Percentiles rank a stretch among this genome's conserved stretches.
Conservation (phyloP, 2,329 filamentous ascomycete genomes). For the Cadophora sp. region DNA sequence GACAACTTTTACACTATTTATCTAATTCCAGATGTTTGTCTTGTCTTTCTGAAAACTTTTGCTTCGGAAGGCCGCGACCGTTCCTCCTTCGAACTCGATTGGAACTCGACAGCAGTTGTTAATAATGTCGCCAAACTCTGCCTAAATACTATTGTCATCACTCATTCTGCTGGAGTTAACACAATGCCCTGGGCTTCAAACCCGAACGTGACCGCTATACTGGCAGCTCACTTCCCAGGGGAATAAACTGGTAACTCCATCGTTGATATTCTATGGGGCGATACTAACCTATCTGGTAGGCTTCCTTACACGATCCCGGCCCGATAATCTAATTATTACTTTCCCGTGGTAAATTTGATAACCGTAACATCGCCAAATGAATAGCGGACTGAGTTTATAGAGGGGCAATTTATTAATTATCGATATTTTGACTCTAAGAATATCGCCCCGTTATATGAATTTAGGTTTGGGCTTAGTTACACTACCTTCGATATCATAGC, state of each 20-base stretch:
- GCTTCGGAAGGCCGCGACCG: too few species aligned
- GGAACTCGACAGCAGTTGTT: too few species aligned
- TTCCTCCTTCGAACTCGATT: too few species aligned
- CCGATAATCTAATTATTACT: slow-evolving; percentile 58
- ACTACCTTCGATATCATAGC: too few species aligned
- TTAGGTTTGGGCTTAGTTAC: too few species aligned
- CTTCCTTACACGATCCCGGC: slow-evolving; percentile 65
- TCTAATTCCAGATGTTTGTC: neutral
- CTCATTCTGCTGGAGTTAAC: slow-evolving; percentile 71
- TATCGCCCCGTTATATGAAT: too few species aligned
- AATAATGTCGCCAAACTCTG: slow-evolving; percentile 11
- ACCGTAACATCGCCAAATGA: slow-evolving; percentile 45
- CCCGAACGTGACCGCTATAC: slow-evolving; percentile 65
- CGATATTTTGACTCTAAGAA: slow-evolving; percentile 68
- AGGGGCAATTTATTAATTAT: slow-evolving; percentile 83
- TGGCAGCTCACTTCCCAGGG: slow-evolving; percentile 64
- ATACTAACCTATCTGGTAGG: slow-evolving; percentile 56
- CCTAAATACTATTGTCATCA: slow-evolving; percentile 68
- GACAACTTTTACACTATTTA: too few species aligned
- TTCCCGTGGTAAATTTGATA: slow-evolving; percentile 55
- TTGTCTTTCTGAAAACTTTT: too few species aligned
- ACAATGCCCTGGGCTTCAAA: slow-evolving; percentile 63
- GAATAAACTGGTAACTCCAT: slow-evolving; percentile 67
- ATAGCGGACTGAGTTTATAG: slow-evolving; percentile 69
- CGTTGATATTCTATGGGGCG: slow-evolving; percentile 66